phyloP scores from a whole-genome alignment of 495 filamentous ascomycete genomes.

The Xylaria acuta region DNA sequence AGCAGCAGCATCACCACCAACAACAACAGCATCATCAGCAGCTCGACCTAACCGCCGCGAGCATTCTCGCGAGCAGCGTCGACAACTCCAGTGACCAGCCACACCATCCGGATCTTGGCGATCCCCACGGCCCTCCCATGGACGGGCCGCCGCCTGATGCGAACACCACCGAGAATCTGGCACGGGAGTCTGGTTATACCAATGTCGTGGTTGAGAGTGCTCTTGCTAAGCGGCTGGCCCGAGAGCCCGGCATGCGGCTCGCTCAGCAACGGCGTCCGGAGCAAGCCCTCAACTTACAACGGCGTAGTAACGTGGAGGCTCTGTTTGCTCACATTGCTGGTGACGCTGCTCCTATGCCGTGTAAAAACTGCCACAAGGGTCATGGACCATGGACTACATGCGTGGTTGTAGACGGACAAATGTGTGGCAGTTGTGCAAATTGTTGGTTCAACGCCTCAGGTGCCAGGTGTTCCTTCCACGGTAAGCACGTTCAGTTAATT shows the following conservation, averaged over 20 bases:
- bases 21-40: slow-evolving; percentile 38
- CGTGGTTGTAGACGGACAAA: slow-evolving; percentile 56
- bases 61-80: slow-evolving; percentile 39
- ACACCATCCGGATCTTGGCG: slow-evolving; percentile 31
- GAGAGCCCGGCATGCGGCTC: slow-evolving; percentile 51
- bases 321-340: slow-evolving; percentile 58
- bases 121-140: slow-evolving; percentile 33
- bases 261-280: slow-evolving; percentile 54
- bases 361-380: slow-evolving; percentile 61
- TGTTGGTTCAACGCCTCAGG: slow-evolving; percentile 61
- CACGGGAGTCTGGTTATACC: slow-evolving; percentile 48
- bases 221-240: slow-evolving; percentile 52
- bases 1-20: slow-evolving; percentile 36
- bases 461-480: slow-evolving; percentile 57
- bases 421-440: slow-evolving; percentile 60
- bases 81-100: slow-evolving; percentile 31
- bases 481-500: slow-evolving; percentile 37
- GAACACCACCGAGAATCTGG: slow-evolving; percentile 49
- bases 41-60: slow-evolving; percentile 39
- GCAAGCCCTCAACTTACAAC: slow-evolving; percentile 50
- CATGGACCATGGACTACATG: slow-evolving; percentile 57
- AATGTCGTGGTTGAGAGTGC: slow-evolving; percentile 54
- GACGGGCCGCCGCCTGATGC: slow-evolving; percentile 32
- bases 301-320: slow-evolving; percentile 58
- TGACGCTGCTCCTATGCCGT: slow-evolving; percentile 48